Conservation (phyloP, 371 early-diverging fungal species). For the Mucor indicus region DNA sequence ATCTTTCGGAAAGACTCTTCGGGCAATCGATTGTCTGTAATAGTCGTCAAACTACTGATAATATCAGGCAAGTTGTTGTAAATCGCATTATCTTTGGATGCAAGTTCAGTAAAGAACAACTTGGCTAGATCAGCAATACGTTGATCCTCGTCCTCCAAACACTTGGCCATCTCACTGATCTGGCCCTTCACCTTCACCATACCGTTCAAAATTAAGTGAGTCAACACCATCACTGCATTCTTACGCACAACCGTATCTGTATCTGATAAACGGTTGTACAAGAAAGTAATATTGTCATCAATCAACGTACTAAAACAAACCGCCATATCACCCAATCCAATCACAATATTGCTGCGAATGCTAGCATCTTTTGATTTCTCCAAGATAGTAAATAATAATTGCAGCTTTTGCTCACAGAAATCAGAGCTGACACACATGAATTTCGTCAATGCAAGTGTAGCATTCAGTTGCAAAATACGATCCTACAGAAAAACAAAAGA, state of each 20-base stretch:
- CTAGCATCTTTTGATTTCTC: slow-evolving; percentile 78
- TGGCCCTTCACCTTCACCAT: slow-evolving; percentile 99
- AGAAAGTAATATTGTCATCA: slow-evolving; percentile 88
- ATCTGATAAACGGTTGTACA: slow-evolving; percentile 89
- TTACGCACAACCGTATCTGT: slow-evolving; percentile 79
- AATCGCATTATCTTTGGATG: slow-evolving; percentile 95
- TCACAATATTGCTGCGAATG: slow-evolving; percentile 85
- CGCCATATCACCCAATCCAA: slow-evolving; percentile 96
- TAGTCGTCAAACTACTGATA: slow-evolving; percentile 80
- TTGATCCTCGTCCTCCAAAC: slow-evolving; percentile 83
- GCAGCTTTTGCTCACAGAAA: slow-evolving; percentile 91
- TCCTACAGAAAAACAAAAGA: slow-evolving; percentile 48
- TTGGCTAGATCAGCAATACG: slow-evolving; percentile 89
- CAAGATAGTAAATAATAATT: slow-evolving; percentile 84
- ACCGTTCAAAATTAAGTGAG: slow-evolving; percentile 94
- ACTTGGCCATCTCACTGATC: slow-evolving; percentile 95
- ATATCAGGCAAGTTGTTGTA: slow-evolving; percentile 98
- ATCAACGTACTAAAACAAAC: slow-evolving; percentile 93
- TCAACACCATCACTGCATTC: slow-evolving; percentile 96
- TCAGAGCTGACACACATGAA: slow-evolving; percentile 94
- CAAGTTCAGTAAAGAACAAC: slow-evolving; percentile 93
- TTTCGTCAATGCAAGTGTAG: slow-evolving; percentile 86
- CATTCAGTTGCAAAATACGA: slow-evolving; percentile 76
- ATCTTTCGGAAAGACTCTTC: slow-evolving; percentile 81
- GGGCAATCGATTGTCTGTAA: slow-evolving; percentile 48